Evolutionary conservation across 2,329 filamentous ascomycete species (phyloP), one percentile per base, ranked within the genome.

Genomic region (Nannizziopsis barbatae): DNA sequence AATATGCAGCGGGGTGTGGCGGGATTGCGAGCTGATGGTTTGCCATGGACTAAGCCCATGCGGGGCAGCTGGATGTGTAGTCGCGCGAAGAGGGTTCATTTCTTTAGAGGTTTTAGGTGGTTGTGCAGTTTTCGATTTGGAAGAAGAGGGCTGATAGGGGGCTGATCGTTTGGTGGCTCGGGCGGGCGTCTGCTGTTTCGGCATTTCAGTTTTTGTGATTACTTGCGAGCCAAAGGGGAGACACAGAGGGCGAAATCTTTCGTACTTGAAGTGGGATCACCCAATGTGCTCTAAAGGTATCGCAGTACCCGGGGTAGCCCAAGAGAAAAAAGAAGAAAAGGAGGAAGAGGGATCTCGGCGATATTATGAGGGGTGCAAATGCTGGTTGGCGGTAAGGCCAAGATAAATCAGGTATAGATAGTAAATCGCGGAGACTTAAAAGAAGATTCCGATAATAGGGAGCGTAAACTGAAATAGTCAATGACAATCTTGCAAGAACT

Each of bases 171-270:
- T 53, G 20, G 47, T 41, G 41, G 36, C 42, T 50, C 51, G 42
- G 8, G 49, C 42, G 12, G 51, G 37, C 44, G 53, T 50, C 53
- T 55, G 22, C 22, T 27, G 53, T 47, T 50, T 55, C 49, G 53
- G 53, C 53, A 55, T 55, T 50, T 55, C 44, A 51, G 49, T 53
- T 49, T 35, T 33, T 38, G 37, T 37, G 22, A 27, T 27, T 41
- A 35, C 47, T 44, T 31, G 39, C 33, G 47, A 42, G 37, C 27
- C 38, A 42, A 32, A 38, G 31, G 22, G 22, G 46, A 46, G 50
- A 40, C 37, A 47, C 38, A 40, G 42, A 49, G 37, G 39, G 35
- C 41, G 42, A 30, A 37, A 20, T 31, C 32, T 47, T 42, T 27
- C 38, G 44, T 46, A 46, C 44, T 46, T n/a, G 12, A 17, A 40